Base-by-base conservation (phyloP, 108 stramenopile species). In the Discostella stelligeroides region DNA sequence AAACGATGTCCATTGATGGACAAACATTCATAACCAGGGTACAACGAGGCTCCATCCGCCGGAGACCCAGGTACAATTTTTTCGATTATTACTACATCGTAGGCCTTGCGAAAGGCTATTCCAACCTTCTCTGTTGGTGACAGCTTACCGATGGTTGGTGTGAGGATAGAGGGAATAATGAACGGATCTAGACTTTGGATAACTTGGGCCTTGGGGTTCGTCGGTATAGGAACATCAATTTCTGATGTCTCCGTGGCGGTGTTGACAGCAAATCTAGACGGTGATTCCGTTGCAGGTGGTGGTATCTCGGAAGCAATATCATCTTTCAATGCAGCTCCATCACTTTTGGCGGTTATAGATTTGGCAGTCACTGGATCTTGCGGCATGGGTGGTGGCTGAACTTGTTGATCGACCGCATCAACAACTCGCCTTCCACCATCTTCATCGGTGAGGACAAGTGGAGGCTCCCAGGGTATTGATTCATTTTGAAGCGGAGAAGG, bases 71-170 rank as follows among this genome's bases (percentile, higher is more conserved):
- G 63, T 1, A 43, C 9, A 25, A 76, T 65, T 47, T 70, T 65
- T 48, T 76, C 75, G 18, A 76, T 55, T 17, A 69, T 47, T 11
- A 76, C 63, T 10, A 34, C 50, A 21, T 55, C 75, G 29, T 57
- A 64, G 15, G 62, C 21, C 48, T 76, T 76, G n/a, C 75, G 68
- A 56, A 76, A 68, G 34, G 68, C 61, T 9, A 76, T 55, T 1
- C 75, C 75, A 39, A 69, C 45, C 68, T 76, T 76, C 64, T 69
- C 61, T 28, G n/a, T 42, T 7, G 75, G 68, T 10, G 61, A 41
- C 5, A n/a, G 20, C 59, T 76, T 76, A 23, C 29, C 53, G 30
- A 60, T 25, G 14, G 65, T 75, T 28, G 40, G 29, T 15, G 65
- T 50, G 2, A 53, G 18, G 59, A 75, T 59, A 0, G 66, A 43